phyloP scores from a whole-genome alignment of 2,329 filamentous ascomycete genomes.

The Neopestalotiopsis sp. region DNA sequence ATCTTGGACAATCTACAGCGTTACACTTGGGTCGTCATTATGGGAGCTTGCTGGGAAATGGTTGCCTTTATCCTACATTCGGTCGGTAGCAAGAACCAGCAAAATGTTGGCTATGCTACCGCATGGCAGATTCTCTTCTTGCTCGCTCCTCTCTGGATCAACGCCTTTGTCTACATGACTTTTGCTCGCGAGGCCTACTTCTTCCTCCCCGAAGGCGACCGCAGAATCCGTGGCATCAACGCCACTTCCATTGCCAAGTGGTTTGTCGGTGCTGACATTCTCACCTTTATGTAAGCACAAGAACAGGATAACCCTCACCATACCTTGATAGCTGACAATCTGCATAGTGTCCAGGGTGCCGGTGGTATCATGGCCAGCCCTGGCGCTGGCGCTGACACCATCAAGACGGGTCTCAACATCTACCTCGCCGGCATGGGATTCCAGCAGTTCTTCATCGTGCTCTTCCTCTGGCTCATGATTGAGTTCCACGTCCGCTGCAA shows the following conservation, averaged over 20 bases:
- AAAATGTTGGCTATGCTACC: conserved; percentile 37
- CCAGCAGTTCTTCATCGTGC: conserved; percentile 42
- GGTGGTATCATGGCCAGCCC: conserved; percentile 44
- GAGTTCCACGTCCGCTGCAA: conserved; percentile 36
- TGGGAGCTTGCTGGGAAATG: conserved; percentile 45
- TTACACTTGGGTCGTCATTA: conserved; percentile 43
- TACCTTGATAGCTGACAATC: background rate
- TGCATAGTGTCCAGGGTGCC: conserved; percentile 39
- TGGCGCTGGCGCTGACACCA: conserved; percentile 24
- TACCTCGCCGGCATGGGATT: conserved; percentile 44
- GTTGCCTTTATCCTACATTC: conserved; percentile 43
- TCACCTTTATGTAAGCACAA: conserved; percentile 43
- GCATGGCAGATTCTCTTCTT: conserved; percentile 43
- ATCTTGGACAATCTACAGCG: conserved; percentile 5
- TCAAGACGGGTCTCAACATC: conserved; percentile 41
- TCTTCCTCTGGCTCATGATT: conserved; percentile 41
- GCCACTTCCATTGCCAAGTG: conserved; percentile 45
- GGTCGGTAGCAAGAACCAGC: conserved; percentile 43
- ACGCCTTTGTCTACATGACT: conserved; percentile 51
- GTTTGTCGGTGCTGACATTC: conserved; percentile 54
- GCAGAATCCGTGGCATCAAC: conserved; percentile 40
- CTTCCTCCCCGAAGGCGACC: conserved; percentile 38
- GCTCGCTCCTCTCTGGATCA: conserved; percentile 48
- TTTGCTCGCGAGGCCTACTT: conserved; percentile 45
- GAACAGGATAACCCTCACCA: no score